Evolutionary conservation across 75 land plant genomes (phyloP).

Genomic region (Larix kaempferi): DNA sequence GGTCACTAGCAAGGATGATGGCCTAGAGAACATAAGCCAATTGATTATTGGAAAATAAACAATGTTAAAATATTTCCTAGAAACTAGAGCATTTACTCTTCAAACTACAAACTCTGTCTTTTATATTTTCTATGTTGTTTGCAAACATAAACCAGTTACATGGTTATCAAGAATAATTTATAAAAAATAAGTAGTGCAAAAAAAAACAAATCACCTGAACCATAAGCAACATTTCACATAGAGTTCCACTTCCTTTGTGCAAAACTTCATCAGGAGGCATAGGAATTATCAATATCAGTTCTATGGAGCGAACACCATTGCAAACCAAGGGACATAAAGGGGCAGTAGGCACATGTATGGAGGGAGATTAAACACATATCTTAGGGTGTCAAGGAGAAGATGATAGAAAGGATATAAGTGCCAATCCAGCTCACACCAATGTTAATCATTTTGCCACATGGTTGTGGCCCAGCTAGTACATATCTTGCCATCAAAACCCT

Average conservation of each 20-base stretch:
- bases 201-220: slow-evolving; percentile 68
- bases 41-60: not conserved
- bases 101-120: not conserved
- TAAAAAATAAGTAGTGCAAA: not conserved
- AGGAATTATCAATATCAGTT: too few relatives aligned
- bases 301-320: too few relatives aligned
- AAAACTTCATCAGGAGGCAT: slow-evolving; percentile 99
- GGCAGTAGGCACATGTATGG: too few relatives aligned
- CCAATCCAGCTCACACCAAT: too few relatives aligned
- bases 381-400: too few relatives aligned
- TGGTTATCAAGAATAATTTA: not conserved
- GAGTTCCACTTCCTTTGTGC: slow-evolving; percentile 97
- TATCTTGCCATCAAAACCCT: too few relatives aligned
- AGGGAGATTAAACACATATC: too few relatives aligned
- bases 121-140: not conserved
- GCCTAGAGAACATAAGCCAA: too few relatives aligned
- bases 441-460: too few relatives aligned
- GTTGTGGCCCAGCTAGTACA: too few relatives aligned
- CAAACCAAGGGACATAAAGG: too few relatives aligned
- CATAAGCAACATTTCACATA: slow-evolving; percentile 99
- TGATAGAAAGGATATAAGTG: too few relatives aligned
- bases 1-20: not conserved
- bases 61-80: not conserved
- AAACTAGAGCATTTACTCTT: not conserved
- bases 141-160: not conserved